phyloP scores from a whole-genome alignment of 1,284 basidiomycete genomes.

The Golubevia pallescens region DNA sequence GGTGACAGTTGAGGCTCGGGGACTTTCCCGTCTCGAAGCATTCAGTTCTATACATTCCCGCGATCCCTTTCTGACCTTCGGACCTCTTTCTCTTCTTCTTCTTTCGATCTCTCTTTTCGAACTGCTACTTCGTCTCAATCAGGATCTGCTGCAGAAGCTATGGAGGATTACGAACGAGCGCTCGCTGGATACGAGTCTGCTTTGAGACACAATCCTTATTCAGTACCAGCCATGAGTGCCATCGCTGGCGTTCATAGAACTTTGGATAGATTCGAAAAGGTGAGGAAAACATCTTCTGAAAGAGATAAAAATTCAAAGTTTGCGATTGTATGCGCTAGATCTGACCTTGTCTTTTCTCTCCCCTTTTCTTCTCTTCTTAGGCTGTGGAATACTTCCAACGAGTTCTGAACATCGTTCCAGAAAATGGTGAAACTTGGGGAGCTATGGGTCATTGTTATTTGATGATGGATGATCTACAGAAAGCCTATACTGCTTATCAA shows the following conservation, averaged over 20 bases:
- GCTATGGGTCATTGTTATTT: conserved; percentile 86
- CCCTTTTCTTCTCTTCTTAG: conserved; percentile 65
- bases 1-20: too few species aligned
- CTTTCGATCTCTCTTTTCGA: not conserved
- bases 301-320: too few species aligned
- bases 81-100: not conserved
- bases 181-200: conserved; percentile 57
- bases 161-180: conserved; percentile 59
- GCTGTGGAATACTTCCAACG: conserved; percentile 94
- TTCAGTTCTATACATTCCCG: too few species aligned
- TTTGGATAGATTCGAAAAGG: conserved; percentile 52
- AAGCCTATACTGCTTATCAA: conserved; percentile 98
- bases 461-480: conserved; percentile 98
- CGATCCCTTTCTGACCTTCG: too few species aligned
- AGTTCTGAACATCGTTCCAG: conserved; percentile 73
- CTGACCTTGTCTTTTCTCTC: not conserved
- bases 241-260: conserved; percentile 58
- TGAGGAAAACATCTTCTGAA: not conserved
- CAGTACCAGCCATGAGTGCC: conserved; percentile 54
- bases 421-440: conserved; percentile 63
- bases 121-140: too few species aligned
- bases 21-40: not conserved
- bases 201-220: conserved; percentile 57
- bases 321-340: too few species aligned
- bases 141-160: conserved; percentile 52